Evolutionary conservation across 148 eudicot species (phyloP), one percentile per base, ranked within the genome.

Genomic region (Cornus florida): DNA sequence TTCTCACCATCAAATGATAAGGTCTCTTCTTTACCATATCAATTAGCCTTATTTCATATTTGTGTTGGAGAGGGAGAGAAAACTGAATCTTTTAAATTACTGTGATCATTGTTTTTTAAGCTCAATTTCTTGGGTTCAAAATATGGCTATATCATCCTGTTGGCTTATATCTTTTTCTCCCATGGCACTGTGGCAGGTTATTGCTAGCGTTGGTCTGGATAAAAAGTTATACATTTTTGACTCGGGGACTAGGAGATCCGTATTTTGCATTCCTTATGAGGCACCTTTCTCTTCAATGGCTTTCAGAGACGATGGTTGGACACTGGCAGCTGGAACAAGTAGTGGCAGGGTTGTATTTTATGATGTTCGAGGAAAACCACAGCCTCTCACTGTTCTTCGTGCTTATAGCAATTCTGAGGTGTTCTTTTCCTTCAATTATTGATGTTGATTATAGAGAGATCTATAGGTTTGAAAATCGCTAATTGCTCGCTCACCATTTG

Each of bases 321-420:
- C 85, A 80, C 80, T 96, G 87, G 98, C 97, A 75, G 99, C 97
- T 77, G 99, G 99, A 72, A 96, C 99, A 84, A 91, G 90, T 79
- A 87, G 82, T 86, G 99, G 99, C 23, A 85, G 87, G 39, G 91
- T 96, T 80, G 98, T 93, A 72, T 93, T 96, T 77, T 96, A 93
- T 84, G 99, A 96, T 78, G 88, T 92, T 77, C 95, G 99, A 81
- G 99, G 95, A 85, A 93, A 89, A 77, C 97, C 97, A 38, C 92
- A 96, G 71, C 98, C 98, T 74, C 78, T 96, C 72, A 91, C 95
- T 33, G 95, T 89, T 82, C 97, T 96, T 81, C 95, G 88, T 83
- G 97, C 99, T 84, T 96, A 88, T 85, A 86, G 95, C 43, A 92
- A 83, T 87, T 92, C 96, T 76, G 98, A 92, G 99, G 99, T 92